phyloP scores from a whole-genome alignment of 2,329 filamentous ascomycete species.

The Gremmenia infestans region DNA sequence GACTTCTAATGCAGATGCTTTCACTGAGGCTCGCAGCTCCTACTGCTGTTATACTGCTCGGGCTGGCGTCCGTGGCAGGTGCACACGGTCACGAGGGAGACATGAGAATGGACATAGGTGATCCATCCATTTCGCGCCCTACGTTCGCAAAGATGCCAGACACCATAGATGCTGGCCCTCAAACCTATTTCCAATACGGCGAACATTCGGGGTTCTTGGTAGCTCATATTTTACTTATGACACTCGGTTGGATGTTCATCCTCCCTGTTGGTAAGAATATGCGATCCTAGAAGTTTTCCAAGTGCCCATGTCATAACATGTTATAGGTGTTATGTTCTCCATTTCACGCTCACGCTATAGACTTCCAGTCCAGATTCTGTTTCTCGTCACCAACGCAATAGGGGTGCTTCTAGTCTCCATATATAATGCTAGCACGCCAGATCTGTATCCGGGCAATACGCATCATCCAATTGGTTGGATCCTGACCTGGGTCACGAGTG shows the following conservation, averaged over 20 bases:
- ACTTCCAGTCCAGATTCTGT: slow-evolving; percentile 62
- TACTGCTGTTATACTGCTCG: slow-evolving; percentile 14
- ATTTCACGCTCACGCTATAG: slow-evolving; percentile 72
- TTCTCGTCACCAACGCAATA: slow-evolving; percentile 57
- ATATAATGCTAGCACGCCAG: slow-evolving; percentile 77
- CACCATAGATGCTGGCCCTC: slow-evolving; percentile 23
- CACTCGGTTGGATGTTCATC: slow-evolving; percentile 63
- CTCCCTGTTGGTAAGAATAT: slow-evolving; percentile 59
- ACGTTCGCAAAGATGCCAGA: slow-evolving; percentile 2
- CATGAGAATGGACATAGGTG: slow-evolving; percentile 29
- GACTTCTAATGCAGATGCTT: slow-evolving; percentile 13
- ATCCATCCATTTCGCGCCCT: slow-evolving; percentile 3
- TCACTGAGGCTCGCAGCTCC: slow-evolving; percentile 3
- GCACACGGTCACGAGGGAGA: slow-evolving; percentile 27
- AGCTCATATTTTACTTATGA: slow-evolving; percentile 64
- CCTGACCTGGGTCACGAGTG: slow-evolving; percentile 64
- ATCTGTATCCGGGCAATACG: slow-evolving; percentile 82
- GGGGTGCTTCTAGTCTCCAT: slow-evolving; percentile 61
- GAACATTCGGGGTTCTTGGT: slow-evolving; percentile 36
- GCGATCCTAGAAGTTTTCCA: not conserved
- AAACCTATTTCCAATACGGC: slow-evolving; percentile 38
- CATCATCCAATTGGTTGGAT: slow-evolving; percentile 88
- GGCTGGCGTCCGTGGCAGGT: slow-evolving; percentile 14
- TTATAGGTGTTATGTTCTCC: slow-evolving; percentile 67
- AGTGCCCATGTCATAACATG: not conserved